Evolutionary conservation across 352 stramenopile species (phyloP).

Genomic region (Pilasporangium apinafurcum): DNA sequence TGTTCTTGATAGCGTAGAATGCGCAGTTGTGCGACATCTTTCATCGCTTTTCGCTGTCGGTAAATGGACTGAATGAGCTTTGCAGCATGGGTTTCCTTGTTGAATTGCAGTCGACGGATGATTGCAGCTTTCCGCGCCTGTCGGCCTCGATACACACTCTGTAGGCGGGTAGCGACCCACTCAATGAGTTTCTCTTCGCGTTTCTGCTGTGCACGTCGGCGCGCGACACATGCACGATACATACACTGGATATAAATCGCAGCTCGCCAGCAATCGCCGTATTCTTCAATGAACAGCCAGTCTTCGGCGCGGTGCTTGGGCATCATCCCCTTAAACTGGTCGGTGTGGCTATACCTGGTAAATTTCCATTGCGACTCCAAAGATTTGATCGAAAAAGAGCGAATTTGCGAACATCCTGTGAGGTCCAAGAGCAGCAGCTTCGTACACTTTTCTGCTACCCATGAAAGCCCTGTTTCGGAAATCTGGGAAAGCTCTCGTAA

Average conservation of each 20-base stretch:
- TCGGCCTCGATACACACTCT: slow-evolving; percentile 59
- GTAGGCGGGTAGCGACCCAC: slow-evolving; percentile 51
- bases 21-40: slow-evolving; percentile 6
- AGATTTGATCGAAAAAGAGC: slow-evolving; percentile 44
- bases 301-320: slow-evolving; percentile 72
- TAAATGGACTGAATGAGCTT: slow-evolving; percentile 46
- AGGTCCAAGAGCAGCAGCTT: slow-evolving; percentile 59
- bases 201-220: slow-evolving; percentile 24
- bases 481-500: slow-evolving; percentile 59
- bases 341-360: slow-evolving; percentile 20
- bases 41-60: slow-evolving; percentile 17
- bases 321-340: slow-evolving; percentile 72
- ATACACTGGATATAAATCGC: slow-evolving; percentile 63
- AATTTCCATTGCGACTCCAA: slow-evolving; percentile 62
- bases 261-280: slow-evolving; percentile 66
- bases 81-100: slow-evolving; percentile 55
- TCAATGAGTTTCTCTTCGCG: slow-evolving; percentile 40
- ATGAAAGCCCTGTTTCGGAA: slow-evolving; percentile 73
- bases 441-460: slow-evolving; percentile 77
- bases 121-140: slow-evolving; percentile 43
- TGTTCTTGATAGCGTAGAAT: slow-evolving; percentile 9
- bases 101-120: slow-evolving; percentile 32
- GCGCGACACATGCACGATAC: slow-evolving; percentile 48
- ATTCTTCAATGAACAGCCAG: slow-evolving; percentile 81
- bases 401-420: slow-evolving; percentile 37